Base-by-base conservation (phyloP, 768 basidiomycete genomes). In the Tricholoma hemisulphureum region DNA sequence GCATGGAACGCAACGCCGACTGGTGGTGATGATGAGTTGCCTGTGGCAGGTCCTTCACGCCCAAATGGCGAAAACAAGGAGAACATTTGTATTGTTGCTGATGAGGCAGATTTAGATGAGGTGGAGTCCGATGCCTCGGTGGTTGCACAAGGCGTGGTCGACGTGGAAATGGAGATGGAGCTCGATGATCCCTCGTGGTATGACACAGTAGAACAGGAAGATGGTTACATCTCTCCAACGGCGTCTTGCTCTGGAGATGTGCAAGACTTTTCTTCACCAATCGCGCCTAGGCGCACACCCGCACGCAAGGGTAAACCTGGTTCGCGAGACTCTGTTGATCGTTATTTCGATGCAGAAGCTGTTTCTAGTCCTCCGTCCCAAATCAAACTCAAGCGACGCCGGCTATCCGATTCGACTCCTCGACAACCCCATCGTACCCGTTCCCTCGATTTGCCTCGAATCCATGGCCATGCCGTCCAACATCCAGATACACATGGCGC, bases 161-260 rank as follows among this genome's bases (percentile, higher is more conserved):
- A 73, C 39, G 64, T 64, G 20, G 72, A 75, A 52, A 69, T 73
- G 56, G 77, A 79, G 56, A 71, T 74, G 34, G 70, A 75, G 35
- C 46, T 77, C 20, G 73, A 79, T n/a, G 74, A 82, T 57, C 72
- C 75, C 7, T 72, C 76, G 28, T 57, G 55, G 69, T 60, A 77
- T 46, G 77, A 83, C 52, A 65, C 63, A 9, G 83, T 90, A 14
- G 76, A 78, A 65, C 91, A 91, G 71, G 91, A 93, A 67, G 89
- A 89, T 59, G 91, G 91, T 14, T 93, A 93, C 70, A 77, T 89
- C 53, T 91, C 91, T n/a, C 90, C 89, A 14, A 73, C 82, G 8
- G 73, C 81, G 48, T 83, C 83, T 21, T 75, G 78, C 61, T 79
- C 78, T 51, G 75, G 76, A 59, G 86, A 85, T 34, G 79, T 79